Evolutionary conservation across 2,329 filamentous ascomycete genomes (phyloP), one percentile per base, ranked within the genome.

Genomic region (Monosporascus sp.): DNA sequence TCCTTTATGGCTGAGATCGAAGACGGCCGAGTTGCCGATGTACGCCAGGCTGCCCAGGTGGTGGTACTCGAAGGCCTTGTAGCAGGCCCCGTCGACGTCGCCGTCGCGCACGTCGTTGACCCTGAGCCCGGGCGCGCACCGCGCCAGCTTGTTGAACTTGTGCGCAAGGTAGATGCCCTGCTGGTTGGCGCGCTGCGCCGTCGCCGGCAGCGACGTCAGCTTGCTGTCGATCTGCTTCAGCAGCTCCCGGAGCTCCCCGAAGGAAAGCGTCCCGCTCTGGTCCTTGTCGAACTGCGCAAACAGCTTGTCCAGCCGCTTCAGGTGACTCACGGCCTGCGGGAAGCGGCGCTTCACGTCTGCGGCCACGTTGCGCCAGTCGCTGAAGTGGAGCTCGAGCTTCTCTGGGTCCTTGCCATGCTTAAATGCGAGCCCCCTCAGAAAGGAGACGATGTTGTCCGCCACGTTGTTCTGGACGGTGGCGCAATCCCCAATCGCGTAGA

Each of bases 391-490:
- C 44, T 93, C 85, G 54, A 97, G 80, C n/a, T 85, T 89, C 69
- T 96, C 86, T 0, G 93, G 93, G 64, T 97, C 89, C 64, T 88
- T 88, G 68, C 92, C 93, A 59, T 88, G 90, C 71, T 96, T 93
- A 86, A 89, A 97, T 9, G 94, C 91, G 2, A 96, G 80, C 17
- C 85, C 90, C 56, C 91, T 91, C 11, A 99, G 81, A 73, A 97
- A 99, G 20, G 84, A 87, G 48, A 97, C 81, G 63, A 99, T 86
- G 73, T 97, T 87, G 66, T 96, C 90, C 3, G 92, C 90, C 2
- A 97, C 80, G 63, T 99, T 99, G 76, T 99, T 99, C 68, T 99
- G 95, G 0, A 99, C 93, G 0, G 95, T 99, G 7, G 90, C 81
- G 74, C 94, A 97, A 73, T 99, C 94, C 16, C 94, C 94, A 57